Evolutionary conservation across 1,139 yeast species (phyloP).

Genomic region (Candida sp.): DNA sequence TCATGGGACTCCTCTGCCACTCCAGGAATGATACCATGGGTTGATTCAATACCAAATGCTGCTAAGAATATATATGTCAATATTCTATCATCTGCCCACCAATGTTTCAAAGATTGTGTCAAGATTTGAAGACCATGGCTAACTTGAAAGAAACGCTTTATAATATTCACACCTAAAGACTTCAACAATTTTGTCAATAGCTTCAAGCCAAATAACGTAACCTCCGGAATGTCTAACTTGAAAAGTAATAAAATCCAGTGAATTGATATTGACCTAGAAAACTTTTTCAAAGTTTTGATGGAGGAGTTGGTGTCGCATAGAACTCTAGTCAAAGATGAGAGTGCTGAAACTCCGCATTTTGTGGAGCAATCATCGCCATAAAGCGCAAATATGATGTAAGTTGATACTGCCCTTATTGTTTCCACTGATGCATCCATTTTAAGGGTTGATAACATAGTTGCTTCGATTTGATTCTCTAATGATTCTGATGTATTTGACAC

Average conservation of each 20-base stretch:
- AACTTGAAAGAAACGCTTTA: constrained; percentile 46
- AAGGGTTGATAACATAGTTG: constrained; percentile 20
- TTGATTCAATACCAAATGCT: constrained; percentile 35
- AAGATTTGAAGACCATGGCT: constrained; percentile 55
- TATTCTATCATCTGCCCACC: constrained; percentile 45
- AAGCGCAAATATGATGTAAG: constrained; percentile 35
- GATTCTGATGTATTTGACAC: constrained; percentile 9
- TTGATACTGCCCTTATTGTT: constrained; percentile 29
- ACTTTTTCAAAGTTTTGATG: constrained; percentile 38
- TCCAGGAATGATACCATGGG: constrained; percentile 1
- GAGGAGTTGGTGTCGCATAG: constrained; percentile 29
- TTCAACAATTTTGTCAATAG: constrained; percentile 49
- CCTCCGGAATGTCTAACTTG: constrained; percentile 30
- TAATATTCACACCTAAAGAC: constrained; percentile 44
- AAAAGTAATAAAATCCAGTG: constrained; percentile 66
- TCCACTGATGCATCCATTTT: constrained; percentile 36
- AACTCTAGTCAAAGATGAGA: constrained; percentile 27
- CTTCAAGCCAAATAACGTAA: constrained; percentile 45
- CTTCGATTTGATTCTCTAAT: constrained; percentile 15
- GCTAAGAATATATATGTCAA: constrained; percentile 33
- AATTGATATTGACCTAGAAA: constrained; percentile 56
- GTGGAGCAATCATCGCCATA: constrained; percentile 25
- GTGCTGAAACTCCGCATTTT: constrained; percentile 25
- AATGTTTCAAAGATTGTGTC: constrained; percentile 37
- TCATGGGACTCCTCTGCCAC: neutral